Conservation (phyloP, 768 basidiomycete species). For the Candolleomyces aberdarensis region DNA sequence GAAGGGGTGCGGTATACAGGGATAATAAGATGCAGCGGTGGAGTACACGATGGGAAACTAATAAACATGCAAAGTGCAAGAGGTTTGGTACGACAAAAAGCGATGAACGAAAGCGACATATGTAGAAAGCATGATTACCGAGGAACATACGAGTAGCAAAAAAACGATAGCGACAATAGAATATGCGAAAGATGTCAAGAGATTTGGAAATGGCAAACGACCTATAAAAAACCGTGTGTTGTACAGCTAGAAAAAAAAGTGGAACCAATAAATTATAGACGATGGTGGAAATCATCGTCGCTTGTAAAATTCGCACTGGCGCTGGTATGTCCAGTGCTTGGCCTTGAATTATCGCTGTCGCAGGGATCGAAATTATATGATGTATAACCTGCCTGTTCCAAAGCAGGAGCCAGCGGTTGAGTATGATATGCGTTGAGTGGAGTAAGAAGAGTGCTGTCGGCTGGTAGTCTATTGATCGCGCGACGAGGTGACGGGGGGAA, state of each 20-base stretch:
- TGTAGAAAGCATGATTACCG: neutral
- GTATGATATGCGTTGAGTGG: conserved; percentile 61
- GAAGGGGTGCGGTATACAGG: neutral
- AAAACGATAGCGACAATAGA: neutral
- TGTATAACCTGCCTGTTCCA: conserved; percentile 26
- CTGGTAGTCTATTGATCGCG: conserved; percentile 44
- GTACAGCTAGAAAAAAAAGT: neutral
- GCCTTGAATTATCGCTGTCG: conserved; percentile 37
- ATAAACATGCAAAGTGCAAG: too few species aligned
- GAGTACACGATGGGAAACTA: too few species aligned
- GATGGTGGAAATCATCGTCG: conserved; percentile 27
- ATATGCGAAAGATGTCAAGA: neutral
- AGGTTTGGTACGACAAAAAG: neutral
- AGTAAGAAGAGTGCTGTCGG: conserved; percentile 67
- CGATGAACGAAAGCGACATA: neutral
- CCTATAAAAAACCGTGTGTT: neutral
- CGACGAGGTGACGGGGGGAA: conserved; percentile 25
- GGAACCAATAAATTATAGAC: conserved; percentile 7
- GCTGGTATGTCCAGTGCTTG: conserved; percentile 42
- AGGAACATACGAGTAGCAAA: neutral
- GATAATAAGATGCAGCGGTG: neutral
- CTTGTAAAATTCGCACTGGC: conserved; percentile 30
- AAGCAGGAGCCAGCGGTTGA: conserved; percentile 33
- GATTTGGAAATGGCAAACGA: conserved; percentile 1
- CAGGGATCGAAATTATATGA: conserved; percentile 34